These are phyloP conservation scores for Crithidia brevicula DNA, from an alignment of 208 protist species.

Conservation along the genomic window DNA sequence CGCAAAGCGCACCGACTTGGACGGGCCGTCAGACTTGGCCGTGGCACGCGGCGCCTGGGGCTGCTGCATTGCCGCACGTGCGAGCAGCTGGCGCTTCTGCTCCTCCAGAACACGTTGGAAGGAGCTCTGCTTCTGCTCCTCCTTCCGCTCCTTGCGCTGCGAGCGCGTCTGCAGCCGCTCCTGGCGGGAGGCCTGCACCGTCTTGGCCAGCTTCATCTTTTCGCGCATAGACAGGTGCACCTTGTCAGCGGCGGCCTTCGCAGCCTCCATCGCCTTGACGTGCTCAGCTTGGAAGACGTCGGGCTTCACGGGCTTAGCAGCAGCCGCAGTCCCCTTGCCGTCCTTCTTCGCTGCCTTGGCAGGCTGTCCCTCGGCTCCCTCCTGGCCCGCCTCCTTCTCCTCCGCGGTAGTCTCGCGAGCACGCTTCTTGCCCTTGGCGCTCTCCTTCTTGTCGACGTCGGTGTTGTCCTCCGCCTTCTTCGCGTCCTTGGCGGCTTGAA, in stretches of 20 bases:
- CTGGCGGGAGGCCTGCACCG: conserved; percentile 58
- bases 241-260: conserved; percentile 53
- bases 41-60: conserved; percentile 3
- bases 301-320: conserved; percentile 19
- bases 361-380: neutral
- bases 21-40: conserved; percentile 4
- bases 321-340: conserved; percentile 6
- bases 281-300: conserved; percentile 65
- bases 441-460: conserved; percentile 14
- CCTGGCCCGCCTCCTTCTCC: neutral
- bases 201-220: conserved; percentile 56
- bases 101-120: conserved; percentile 82
- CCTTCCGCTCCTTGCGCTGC: conserved; percentile 48
- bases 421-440: conserved; percentile 14
- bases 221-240: conserved; percentile 57
- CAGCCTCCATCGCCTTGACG: conserved; percentile 53
- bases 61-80: conserved; percentile 46
- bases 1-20: conserved; percentile 72
- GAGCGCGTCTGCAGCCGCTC: conserved; percentile 46
- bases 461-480: conserved; percentile 26
- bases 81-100: conserved; percentile 82
- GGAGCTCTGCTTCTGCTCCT: conserved; percentile 47
- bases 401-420: neutral
- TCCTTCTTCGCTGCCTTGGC: conserved; percentile 2
- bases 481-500: conserved; percentile 17